phyloP scores from a whole-genome alignment of 2,329 filamentous ascomycete species.

The Apiospora saccharicola region DNA sequence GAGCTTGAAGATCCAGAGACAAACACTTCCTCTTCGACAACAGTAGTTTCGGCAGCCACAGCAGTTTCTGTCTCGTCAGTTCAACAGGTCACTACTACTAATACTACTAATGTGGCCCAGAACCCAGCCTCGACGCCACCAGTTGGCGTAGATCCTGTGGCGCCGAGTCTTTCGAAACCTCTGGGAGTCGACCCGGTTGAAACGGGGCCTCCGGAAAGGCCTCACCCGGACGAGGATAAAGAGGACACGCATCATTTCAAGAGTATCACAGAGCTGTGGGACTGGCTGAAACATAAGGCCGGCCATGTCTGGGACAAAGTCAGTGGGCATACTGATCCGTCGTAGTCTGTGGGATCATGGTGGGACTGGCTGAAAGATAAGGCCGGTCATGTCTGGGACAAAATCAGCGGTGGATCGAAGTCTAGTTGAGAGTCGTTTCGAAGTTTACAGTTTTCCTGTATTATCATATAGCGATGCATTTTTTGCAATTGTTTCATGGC shows the following conservation, averaged over 20 bases:
- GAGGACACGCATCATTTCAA: conserved; percentile 16
- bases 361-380: conserved; percentile 23
- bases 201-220: conserved; percentile 8
- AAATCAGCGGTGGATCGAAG: background rate
- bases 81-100: background rate
- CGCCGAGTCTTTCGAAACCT: background rate
- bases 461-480: background rate
- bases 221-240: background rate
- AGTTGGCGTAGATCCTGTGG: conserved; percentile 18
- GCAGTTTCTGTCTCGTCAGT: background rate
- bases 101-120: background rate
- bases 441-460: background rate
- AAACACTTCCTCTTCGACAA: conserved; percentile 33
- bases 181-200: conserved; percentile 16
- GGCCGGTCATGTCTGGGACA: background rate
- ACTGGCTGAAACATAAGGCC: conserved; percentile 20
- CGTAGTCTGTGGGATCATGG: too few species aligned
- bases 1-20: conserved; percentile 62
- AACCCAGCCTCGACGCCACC: background rate
- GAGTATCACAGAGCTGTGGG: conserved; percentile 20
- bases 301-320: conserved; percentile 9
- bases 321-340: too few species aligned
- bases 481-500: background rate
- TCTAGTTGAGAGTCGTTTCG: background rate
- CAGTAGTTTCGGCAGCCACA: background rate